phyloP scores from a whole-genome alignment of 2,329 filamentous ascomycete species.

The Aspergillus sp. region DNA sequence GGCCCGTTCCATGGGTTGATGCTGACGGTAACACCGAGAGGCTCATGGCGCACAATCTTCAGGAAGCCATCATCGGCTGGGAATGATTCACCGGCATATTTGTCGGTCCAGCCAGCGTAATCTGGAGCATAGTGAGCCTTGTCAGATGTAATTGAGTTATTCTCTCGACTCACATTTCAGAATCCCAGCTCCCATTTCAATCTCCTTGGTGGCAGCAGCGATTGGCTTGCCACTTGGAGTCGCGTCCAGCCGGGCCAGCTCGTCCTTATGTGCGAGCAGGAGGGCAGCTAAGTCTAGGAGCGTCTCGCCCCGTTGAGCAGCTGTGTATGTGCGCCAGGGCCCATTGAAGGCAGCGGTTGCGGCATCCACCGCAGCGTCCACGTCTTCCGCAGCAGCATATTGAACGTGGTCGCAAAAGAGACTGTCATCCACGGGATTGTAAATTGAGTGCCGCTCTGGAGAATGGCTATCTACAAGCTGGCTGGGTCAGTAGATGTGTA shows the following conservation, averaged over 20 bases:
- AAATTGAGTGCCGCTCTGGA: background rate
- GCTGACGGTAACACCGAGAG: constrained; percentile 17
- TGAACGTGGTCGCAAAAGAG: constrained; percentile 51
- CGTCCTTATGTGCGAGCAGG: too few relatives aligned
- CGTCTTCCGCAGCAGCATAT: constrained; percentile 46
- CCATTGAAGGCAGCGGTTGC: constrained; percentile 50
- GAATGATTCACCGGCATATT: constrained; percentile 19
- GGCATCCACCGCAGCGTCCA: constrained; percentile 50
- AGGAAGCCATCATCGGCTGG: constrained; percentile 17
- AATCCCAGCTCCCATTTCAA: too few relatives aligned
- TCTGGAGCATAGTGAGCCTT: too few relatives aligned
- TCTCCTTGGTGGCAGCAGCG: constrained; percentile 20
- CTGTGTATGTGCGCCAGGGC: too few relatives aligned
- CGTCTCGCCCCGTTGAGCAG: too few relatives aligned
- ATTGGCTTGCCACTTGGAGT: too few relatives aligned
- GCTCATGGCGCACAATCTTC: constrained; percentile 18
- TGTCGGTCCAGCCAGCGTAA: constrained; percentile 15
- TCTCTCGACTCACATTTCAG: too few relatives aligned
- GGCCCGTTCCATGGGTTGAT: constrained; percentile 20
- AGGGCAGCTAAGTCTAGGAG: too few relatives aligned
- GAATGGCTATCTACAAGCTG: too few relatives aligned
- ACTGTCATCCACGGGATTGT: constrained; percentile 48
- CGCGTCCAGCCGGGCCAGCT: too few relatives aligned
- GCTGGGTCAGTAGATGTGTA: too few relatives aligned
- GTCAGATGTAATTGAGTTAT: too few relatives aligned